phyloP scores from a whole-genome alignment of 140 eudicot genomes.

The Senecio squalidus region DNA sequence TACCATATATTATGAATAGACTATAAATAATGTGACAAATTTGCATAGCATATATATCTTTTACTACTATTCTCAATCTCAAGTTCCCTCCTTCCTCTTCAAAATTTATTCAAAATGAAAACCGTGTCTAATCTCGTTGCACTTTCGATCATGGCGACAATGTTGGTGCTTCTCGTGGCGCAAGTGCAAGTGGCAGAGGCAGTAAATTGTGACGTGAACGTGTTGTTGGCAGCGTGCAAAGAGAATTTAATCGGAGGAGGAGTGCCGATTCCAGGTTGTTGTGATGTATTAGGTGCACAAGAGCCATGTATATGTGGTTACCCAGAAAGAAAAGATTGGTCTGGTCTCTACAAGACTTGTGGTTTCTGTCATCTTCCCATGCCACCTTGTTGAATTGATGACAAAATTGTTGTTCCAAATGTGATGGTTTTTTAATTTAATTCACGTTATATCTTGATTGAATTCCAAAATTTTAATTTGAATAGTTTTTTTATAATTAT shows the following conservation, averaged over 20 bases:
- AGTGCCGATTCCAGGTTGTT: background rate
- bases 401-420: background rate
- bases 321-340: background rate
- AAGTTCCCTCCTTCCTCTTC: background rate
- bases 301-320: slow-evolving; percentile 1
- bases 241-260: background rate
- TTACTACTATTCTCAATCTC: background rate
- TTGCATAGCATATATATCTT: background rate
- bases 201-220: background rate
- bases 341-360: background rate
- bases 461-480: too few species aligned
- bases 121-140: background rate
- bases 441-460: too few species aligned
- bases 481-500: too few species aligned
- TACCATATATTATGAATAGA: too few species aligned
- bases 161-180: background rate
- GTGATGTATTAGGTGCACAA: background rate
- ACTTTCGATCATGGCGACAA: slow-evolving; percentile 1
- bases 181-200: background rate
- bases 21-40: background rate
- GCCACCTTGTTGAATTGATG: background rate
- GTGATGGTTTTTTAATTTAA: background rate
- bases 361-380: background rate
- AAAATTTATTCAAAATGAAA: slow-evolving; percentile 4
- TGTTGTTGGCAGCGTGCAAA: background rate